Evolutionary conservation across 768 basidiomycete genomes (phyloP).

Genomic region (Amanita molliuscula): DNA sequence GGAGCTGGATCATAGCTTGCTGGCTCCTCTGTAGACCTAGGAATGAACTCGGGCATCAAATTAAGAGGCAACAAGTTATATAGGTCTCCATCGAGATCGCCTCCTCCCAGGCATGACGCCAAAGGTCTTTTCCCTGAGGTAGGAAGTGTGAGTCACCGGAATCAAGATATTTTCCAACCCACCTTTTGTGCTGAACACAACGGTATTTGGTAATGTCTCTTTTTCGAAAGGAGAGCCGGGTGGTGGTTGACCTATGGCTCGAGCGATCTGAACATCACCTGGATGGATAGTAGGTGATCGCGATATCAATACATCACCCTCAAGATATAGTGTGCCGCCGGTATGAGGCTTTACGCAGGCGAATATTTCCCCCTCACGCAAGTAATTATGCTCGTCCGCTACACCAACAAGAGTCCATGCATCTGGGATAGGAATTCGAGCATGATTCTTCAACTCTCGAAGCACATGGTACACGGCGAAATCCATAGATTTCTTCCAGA

Average conservation of each 20-base stretch:
- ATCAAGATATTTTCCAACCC: conserved; percentile 1
- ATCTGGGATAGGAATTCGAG: conserved; percentile 55
- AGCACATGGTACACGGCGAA: conserved; percentile 54
- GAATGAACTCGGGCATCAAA: conserved; percentile 24
- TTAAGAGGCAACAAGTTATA: conserved; percentile 42
- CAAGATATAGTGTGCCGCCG: conserved; percentile 30
- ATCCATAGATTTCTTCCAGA: conserved; percentile 42
- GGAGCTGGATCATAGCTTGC: conserved; percentile 39
- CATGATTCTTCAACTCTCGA: conserved; percentile 51
- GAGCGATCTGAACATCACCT: conserved; percentile 52
- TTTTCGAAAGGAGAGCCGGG: conserved; percentile 37
- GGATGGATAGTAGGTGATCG: conserved; percentile 64
- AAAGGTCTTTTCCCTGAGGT: conserved; percentile 44
- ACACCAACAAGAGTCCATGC: conserved; percentile 66
- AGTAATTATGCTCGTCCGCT: conserved; percentile 49
- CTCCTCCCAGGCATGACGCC: conserved; percentile 55
- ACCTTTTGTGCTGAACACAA: conserved; percentile 58
- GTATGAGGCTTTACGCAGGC: conserved; percentile 40
- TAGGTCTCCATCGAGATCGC: conserved; percentile 59
- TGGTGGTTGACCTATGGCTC: conserved; percentile 52
- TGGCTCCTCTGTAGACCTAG: conserved; percentile 19
- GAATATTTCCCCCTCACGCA: conserved; percentile 49
- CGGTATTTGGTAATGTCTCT: conserved; percentile 47
- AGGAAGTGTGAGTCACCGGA: not conserved
- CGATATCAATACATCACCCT: conserved; percentile 46